These are phyloP conservation scores for Yamadazyma laniorum DNA, from an alignment of 805 yeast species.

Conservation along the genomic window DNA sequence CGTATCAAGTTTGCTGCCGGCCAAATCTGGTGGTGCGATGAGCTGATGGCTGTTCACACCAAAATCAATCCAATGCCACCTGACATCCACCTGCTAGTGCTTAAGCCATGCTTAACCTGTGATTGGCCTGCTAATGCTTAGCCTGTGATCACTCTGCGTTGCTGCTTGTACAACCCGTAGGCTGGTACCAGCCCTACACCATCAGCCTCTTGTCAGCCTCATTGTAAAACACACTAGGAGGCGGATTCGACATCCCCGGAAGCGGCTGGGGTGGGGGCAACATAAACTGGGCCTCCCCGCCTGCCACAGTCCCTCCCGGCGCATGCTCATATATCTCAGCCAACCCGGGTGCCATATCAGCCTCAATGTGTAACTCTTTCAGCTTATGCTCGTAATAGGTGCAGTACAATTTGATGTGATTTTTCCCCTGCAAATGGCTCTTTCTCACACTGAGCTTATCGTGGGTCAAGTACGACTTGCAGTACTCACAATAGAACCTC, in stretches of 20 bases:
- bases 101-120: no score
- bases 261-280: constrained; percentile 37
- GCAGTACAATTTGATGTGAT: constrained; percentile 69
- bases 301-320: constrained; percentile 15
- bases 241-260: constrained; percentile 31
- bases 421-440: constrained; percentile 73
- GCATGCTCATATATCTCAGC: constrained; percentile 12
- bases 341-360: constrained; percentile 34
- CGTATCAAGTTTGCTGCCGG: not conserved
- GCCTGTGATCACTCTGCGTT: no score
- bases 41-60: no score
- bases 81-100: no score
- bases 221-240: constrained; percentile 26
- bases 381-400: constrained; percentile 64
- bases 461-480: constrained; percentile 79
- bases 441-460: constrained; percentile 85
- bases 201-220: constrained; percentile 16
- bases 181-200: no score
- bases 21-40: no score
- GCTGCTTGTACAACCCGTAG: no score
- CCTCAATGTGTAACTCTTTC: constrained; percentile 34
- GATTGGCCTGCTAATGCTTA: no score
- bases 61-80: no score
- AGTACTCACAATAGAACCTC: constrained; percentile 80
- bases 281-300: constrained; percentile 8